Conservation (phyloP, 1,284 basidiomycete species). For the Gyrodon tennesseensis region DNA sequence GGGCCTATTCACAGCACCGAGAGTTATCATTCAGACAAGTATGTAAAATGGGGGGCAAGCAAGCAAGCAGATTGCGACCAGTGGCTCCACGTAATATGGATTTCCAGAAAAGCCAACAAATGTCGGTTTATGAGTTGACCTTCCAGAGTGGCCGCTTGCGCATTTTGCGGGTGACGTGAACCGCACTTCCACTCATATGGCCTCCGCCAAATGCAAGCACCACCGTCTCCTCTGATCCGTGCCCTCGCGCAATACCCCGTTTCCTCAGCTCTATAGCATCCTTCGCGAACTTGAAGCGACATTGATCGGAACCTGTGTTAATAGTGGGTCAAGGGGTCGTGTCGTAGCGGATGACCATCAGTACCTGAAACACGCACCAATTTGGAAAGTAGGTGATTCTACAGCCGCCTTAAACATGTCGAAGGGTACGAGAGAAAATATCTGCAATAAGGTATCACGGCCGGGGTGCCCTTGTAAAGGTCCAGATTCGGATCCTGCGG, state of each 20-base stretch:
- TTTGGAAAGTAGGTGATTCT: constrained; percentile 73
- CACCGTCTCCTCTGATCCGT: constrained; percentile 75
- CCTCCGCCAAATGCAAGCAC: constrained; percentile 80
- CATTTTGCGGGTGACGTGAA: constrained; percentile 83
- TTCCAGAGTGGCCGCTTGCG: constrained; percentile 83
- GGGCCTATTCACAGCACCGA: constrained; percentile 12
- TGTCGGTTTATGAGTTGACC: constrained; percentile 60
- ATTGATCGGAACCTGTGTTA: constrained; percentile 69
- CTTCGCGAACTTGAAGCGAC: constrained; percentile 86
- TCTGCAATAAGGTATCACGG: constrained; percentile 65
- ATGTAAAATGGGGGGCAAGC: constrained; percentile 32
- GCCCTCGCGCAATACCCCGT: constrained; percentile 60
- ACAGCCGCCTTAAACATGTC: constrained; percentile 79
- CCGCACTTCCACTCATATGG: constrained; percentile 67
- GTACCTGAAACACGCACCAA: constrained; percentile 55
- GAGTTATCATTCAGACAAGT: constrained; percentile 29
- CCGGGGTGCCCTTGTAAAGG: constrained; percentile 49
- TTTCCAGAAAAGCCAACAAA: constrained; percentile 26
- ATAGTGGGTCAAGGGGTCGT: constrained; percentile 27
- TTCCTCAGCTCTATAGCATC: constrained; percentile 81
- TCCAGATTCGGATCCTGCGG: constrained; percentile 44
- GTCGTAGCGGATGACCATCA: constrained; percentile 18
- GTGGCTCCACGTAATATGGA: constrained; percentile 38
- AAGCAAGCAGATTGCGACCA: constrained; percentile 30
- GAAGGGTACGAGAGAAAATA: constrained; percentile 75